These are phyloP conservation scores for Fragilaria crotonensis DNA, from an alignment of 108 stramenopile species.

Conservation along the genomic window DNA sequence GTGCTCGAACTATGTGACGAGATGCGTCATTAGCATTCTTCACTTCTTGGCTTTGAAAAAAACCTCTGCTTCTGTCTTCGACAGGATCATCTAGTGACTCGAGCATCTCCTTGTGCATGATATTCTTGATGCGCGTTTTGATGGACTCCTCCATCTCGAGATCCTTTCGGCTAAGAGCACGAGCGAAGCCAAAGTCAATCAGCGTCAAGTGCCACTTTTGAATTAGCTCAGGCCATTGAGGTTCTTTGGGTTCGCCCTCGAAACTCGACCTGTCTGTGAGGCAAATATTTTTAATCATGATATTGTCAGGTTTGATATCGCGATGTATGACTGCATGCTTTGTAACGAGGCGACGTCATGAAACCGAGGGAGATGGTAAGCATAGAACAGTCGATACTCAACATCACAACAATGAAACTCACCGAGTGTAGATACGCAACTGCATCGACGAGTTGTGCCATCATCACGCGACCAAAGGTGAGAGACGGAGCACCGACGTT, in stretches of 20 bases:
- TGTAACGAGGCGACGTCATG: background rate
- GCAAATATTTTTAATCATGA: background rate
- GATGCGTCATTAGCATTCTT: background rate
- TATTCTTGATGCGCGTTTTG: background rate
- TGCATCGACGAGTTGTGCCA: slow-evolving; percentile 50
- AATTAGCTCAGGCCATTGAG: slow-evolving; percentile 14
- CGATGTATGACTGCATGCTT: slow-evolving; percentile 62
- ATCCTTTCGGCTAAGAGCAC: slow-evolving; percentile 43
- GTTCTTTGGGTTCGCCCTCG: background rate
- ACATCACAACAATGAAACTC: too few species aligned
- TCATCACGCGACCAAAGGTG: slow-evolving; percentile 39
- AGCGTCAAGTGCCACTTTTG: slow-evolving; percentile 50
- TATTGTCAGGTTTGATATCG: slow-evolving; percentile 74
- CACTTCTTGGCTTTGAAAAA: background rate
- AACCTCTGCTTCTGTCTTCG: background rate
- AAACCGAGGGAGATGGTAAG: background rate
- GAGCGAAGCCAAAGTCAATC: slow-evolving; percentile 77
- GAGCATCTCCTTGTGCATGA: background rate
- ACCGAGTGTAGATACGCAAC: slow-evolving; percentile 53
- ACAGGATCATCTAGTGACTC: background rate
- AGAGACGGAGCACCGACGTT: slow-evolving; percentile 53
- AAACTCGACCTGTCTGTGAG: background rate
- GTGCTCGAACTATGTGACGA: slow-evolving; percentile 8
- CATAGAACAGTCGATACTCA: background rate
- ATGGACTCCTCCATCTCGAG: slow-evolving; percentile 17